These are phyloP conservation scores for Diplodia sapinea DNA, from an alignment of 2,329 filamentous ascomycete genomes.

Conservation along the genomic window DNA sequence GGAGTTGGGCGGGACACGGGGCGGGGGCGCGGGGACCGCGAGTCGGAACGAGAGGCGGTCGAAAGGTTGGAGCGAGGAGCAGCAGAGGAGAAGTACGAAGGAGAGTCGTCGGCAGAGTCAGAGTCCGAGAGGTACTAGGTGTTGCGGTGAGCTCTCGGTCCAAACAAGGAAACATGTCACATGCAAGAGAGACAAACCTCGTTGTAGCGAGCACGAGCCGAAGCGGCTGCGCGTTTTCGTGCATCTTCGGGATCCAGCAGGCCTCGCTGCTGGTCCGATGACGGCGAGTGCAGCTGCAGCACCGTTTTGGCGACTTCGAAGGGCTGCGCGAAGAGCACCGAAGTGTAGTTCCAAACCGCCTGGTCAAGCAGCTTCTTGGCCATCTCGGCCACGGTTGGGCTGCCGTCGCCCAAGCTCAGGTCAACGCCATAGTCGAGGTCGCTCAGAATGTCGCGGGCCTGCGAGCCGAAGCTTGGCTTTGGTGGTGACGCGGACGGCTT, in stretches of 20 bases:
- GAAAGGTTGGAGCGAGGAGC: slow-evolving; percentile 57
- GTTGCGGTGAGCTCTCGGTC: not conserved
- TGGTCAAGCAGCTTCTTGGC: slow-evolving; percentile 80
- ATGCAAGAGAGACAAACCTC: slow-evolving; percentile 37
- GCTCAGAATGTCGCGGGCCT: slow-evolving; percentile 83
- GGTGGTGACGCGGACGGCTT: slow-evolving; percentile 46
- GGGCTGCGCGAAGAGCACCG: slow-evolving; percentile 86
- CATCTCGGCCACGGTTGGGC: slow-evolving; percentile 71
- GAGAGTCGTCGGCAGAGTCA: slow-evolving; percentile 72
- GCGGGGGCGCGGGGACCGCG: slow-evolving; percentile 44
- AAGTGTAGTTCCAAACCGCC: slow-evolving; percentile 89
- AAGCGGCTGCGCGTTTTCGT: slow-evolving; percentile 41
- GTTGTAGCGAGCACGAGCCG: slow-evolving; percentile 44
- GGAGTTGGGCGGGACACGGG: not conserved
- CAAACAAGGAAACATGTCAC: slow-evolving; percentile 31
- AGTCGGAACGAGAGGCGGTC: slow-evolving; percentile 44
- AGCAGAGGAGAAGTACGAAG: slow-evolving; percentile 80
- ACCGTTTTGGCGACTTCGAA: slow-evolving; percentile 97
- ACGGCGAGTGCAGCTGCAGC: slow-evolving; percentile 72
- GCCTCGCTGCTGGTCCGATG: slow-evolving; percentile 33
- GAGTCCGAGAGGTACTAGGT: slow-evolving; percentile 62
- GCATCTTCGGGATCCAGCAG: slow-evolving; percentile 31
- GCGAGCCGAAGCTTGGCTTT: slow-evolving; percentile 59
- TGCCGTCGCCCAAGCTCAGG: slow-evolving; percentile 74
- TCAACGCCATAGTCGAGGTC: slow-evolving; percentile 94